These are phyloP conservation scores for Alloascoidea hylecoeti DNA, from an alignment of 805 yeast genomes.

Conservation along the genomic window DNA sequence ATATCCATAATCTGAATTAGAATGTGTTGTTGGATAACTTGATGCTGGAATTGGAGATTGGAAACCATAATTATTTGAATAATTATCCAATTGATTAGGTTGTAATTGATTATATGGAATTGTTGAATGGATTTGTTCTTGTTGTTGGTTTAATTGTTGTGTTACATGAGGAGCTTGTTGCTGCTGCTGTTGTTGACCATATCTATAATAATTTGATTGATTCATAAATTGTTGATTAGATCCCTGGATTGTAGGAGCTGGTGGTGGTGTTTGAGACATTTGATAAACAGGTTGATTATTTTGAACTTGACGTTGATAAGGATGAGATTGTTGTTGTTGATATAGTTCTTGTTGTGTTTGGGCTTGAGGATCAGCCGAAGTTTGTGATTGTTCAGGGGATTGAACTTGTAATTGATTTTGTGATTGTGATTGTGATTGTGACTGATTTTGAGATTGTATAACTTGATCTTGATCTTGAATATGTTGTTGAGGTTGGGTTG, in stretches of 20 bases:
- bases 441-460: no score
- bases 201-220: no score
- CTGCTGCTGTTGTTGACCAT: conserved; percentile 8
- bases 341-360: conserved; percentile 10
- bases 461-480: no score
- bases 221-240: conserved; percentile 7
- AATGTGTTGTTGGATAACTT: conserved; percentile 6
- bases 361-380: conserved; percentile 1
- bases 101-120: conserved; percentile 11
- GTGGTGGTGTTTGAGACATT: conserved; percentile 8
- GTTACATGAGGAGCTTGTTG: conserved; percentile 5
- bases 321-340: conserved; percentile 8
- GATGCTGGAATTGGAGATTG: conserved; percentile 12
- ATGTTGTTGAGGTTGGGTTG: no score
- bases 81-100: conserved; percentile 11
- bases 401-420: no score
- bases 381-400: conserved; percentile 17
- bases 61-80: conserved; percentile 20
- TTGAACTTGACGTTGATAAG: conserved; percentile 7
- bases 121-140: conserved; percentile 6
- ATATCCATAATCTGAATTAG: conserved; percentile 4
- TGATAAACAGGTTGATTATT: conserved; percentile 6
- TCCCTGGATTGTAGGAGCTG: no score
- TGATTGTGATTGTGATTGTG: no score
- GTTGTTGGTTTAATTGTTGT: conserved; percentile 3